Evolutionary conservation across 768 basidiomycete genomes (phyloP).

Genomic region (Scleroderma citrinum): DNA sequence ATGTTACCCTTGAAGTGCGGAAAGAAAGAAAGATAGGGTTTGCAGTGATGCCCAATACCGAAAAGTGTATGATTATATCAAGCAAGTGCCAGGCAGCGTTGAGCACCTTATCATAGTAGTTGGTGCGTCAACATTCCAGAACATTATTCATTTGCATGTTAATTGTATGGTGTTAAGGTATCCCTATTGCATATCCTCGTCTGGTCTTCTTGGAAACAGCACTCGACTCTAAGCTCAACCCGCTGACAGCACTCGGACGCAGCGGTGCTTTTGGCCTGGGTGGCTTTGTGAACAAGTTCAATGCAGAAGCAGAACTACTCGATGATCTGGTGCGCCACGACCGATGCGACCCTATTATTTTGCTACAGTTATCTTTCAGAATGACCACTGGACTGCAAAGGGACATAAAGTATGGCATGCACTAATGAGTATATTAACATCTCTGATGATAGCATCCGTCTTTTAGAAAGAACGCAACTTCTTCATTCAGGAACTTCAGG

Average conservation of each 20-base stretch:
- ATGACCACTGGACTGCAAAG: slow-evolving; percentile 90
- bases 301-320: slow-evolving; percentile 86
- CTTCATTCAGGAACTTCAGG: slow-evolving; percentile 76
- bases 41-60: slow-evolving; percentile 71
- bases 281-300: slow-evolving; percentile 87
- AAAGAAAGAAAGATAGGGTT: slow-evolving; percentile 76
- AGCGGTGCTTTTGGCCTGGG: slow-evolving; percentile 60
- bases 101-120: slow-evolving; percentile 83
- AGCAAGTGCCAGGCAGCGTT: slow-evolving; percentile 53
- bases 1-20: slow-evolving; percentile 49
- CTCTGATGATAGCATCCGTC: neutral
- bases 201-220: slow-evolving; percentile 83
- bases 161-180: slow-evolving; percentile 33
- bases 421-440: neutral
- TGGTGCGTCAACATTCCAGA: slow-evolving; percentile 36
- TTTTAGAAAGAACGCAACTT: slow-evolving; percentile 84
- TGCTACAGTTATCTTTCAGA: slow-evolving; percentile 57
- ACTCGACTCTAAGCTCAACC: slow-evolving; percentile 80
- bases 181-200: slow-evolving; percentile 89
- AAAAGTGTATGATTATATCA: slow-evolving; percentile 61
- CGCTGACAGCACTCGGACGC: slow-evolving; percentile 69
- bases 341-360: neutral
- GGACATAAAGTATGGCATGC: slow-evolving; percentile 54
- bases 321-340: slow-evolving; percentile 70
- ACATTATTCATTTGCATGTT: neutral